Base-by-base conservation (phyloP, 257 asterid species). In the Nicotiana undulata region DNA sequence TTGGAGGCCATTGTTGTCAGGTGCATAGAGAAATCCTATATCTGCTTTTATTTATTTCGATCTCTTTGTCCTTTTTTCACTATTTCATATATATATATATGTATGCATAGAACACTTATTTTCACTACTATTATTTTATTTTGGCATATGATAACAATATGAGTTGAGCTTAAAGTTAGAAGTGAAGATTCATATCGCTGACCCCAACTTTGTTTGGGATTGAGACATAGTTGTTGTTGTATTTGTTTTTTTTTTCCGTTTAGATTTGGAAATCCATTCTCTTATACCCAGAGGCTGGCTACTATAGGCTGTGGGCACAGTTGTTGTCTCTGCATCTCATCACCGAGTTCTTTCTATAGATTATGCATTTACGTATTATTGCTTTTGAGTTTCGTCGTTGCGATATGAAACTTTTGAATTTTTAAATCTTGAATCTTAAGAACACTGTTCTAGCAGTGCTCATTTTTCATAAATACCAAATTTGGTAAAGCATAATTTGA, bases 1-100 rank as follows among this genome's bases (percentile, higher is more conserved):
- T 87, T 95, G 95, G 98, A 95, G 89, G 99, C 99, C 53, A 91
- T 95, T 76, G 85, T 93, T 51, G 99, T 95, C 90, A 93, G 97
- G 98, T 94, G 49, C 26, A 4, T 65, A 37, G 70, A 40, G 49
- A 40, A 40, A 29, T 8, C 52, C 13, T 2, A 63, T 34, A 65
- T 37, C 32, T 80, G 46, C 58, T 81, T 60, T 18, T 28, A 32
- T 32, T 18, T 46, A 17, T 68, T 58, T n/a, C 18, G 18, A 29
- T 63, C 68, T 53, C 12, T 61, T 82, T n/a, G 8, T 22, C 68
- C 6, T 63, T 79, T 74, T 32, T 32, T 32, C 37, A 32, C 37
- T 32, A 32, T 32, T 32, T 32, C 5, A 32, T 32, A 32, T 6
- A 32, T 32, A 32, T 6, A 32, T 32, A 32, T 32, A 32, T 32